phyloP scores from a whole-genome alignment of 2,329 filamentous ascomycete species.

The Exophiala dermatitidis region DNA sequence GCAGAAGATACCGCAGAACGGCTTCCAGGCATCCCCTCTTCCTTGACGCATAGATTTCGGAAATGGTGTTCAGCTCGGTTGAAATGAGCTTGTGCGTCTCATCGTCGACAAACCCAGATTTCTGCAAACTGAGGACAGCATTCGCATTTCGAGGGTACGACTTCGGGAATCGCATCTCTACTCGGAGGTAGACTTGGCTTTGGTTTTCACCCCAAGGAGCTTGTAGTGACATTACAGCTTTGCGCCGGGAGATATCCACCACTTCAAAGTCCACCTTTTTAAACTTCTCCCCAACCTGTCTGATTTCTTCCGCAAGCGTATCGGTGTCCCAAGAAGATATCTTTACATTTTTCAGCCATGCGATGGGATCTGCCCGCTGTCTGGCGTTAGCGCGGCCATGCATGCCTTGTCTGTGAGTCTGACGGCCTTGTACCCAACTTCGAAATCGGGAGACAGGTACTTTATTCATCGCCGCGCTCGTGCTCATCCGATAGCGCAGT shows the following conservation, averaged over 20 bases:
- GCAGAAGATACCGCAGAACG: constrained; percentile 54
- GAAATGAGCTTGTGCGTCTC: constrained; percentile 45
- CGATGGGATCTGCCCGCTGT: constrained; percentile 51
- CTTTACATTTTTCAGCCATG: constrained; percentile 60
- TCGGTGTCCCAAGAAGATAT: constrained; percentile 50
- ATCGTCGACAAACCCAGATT: constrained; percentile 50
- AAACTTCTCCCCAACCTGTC: constrained; percentile 54
- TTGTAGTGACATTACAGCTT: constrained; percentile 50
- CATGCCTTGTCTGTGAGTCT: constrained; percentile 43
- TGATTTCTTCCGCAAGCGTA: constrained; percentile 55
- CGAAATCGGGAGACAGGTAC: constrained; percentile 45
- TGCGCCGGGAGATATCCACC: constrained; percentile 49
- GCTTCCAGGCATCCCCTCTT: constrained; percentile 54
- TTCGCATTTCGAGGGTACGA: constrained; percentile 48
- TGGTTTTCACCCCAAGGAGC: constrained; percentile 53
- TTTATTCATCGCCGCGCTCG: constrained; percentile 42
- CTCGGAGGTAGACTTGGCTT: constrained; percentile 48
- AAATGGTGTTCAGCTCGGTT: constrained; percentile 48
- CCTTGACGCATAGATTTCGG: constrained; percentile 47
- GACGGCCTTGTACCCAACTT: constrained; percentile 39
- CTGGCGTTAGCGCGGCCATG: constrained; percentile 42
- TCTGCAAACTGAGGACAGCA: constrained; percentile 49
- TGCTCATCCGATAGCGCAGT: constrained; percentile 30
- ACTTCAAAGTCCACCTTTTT: constrained; percentile 54
- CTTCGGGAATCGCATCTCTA: constrained; percentile 52